Conservation (phyloP, 2,329 filamentous ascomycete species). For the Mycosphaerella sp. region DNA sequence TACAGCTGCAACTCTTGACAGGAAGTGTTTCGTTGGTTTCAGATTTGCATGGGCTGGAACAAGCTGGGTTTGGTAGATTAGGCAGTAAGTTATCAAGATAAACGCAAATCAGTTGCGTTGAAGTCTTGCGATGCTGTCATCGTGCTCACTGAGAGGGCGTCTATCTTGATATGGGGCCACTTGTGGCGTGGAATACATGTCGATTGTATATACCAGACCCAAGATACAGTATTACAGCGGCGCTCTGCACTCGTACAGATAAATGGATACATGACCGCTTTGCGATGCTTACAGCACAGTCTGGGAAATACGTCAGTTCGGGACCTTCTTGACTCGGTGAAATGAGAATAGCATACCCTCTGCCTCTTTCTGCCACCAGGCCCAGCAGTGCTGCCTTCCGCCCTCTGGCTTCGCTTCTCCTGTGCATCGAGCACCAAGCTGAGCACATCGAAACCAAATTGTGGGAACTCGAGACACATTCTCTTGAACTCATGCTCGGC, state of each 20-base stretch:
- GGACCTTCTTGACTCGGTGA: background rate
- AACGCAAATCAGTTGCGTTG: too few species aligned
- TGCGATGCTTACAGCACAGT: conserved; percentile 1
- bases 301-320: background rate
- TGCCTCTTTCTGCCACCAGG: conserved; percentile 35
- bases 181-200: background rate
- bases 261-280: background rate
- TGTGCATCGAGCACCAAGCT: conserved; percentile 53
- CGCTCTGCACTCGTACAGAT: background rate
- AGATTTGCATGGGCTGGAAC: background rate
- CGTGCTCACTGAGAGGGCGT: background rate
- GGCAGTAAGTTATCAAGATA: background rate
- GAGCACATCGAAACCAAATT: conserved; percentile 89
- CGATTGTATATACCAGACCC: background rate
- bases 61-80: background rate
- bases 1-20: background rate
- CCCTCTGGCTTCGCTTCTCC: conserved; percentile 40
- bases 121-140: background rate
- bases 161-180: background rate
- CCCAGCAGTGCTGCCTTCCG: conserved; percentile 36
- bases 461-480: conserved; percentile 81
- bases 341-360: conserved; percentile 23
- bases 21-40: background rate
- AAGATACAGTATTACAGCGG: background rate
- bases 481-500: conserved; percentile 78